Base-by-base conservation (phyloP, 805 yeast species). In the Metschnikowia continentalis region DNA sequence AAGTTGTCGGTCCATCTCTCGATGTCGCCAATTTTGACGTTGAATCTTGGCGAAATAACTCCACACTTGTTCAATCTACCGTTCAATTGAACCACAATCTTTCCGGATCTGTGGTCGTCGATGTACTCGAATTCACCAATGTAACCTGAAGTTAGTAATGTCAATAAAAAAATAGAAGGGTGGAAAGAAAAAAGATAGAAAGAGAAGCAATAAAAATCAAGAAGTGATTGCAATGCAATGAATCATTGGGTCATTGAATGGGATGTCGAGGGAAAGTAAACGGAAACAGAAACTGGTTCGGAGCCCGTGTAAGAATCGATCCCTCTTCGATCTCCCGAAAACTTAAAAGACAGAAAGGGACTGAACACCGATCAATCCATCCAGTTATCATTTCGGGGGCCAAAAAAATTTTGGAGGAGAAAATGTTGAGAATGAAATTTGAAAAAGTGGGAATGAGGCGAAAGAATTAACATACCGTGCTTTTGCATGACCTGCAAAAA, bases 1-100 rank as follows among this genome's bases (percentile, higher is more conserved):
- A 91, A 86, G 88, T 91, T 90, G 77, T 86, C 96, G 68, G 96
- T 90, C 98, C 98, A 91, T 81, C 89, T 91, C 82, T 91, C 98
- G 65, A 91, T 86, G 77, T 91, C 97, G 74, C 78, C 86, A 63
- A 92, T 85, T 81, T 90, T 89, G 72, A 91, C 91, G 85, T 91
- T 91, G 84, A 90, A 91, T 83, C 98, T 90, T 78, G 98, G 98
- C 60, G 96, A 89, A 76, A 91, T 91, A 58, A 92, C 98, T 82
- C 98, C 98, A 74, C 94, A 90, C 83, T 91, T 92, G 96, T 61
- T 60, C 60, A 61, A 61, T 65, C 69, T 64, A 55, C 70, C 69
- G 61, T 60, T 66, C 63, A 66, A 64, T 53, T 67, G 70, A 47
- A 69, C 65, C 52, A 61, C 65, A 45, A 62, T 63, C 72, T 71